Base-by-base conservation (phyloP, 1,284 basidiomycete genomes). In the Heterobasidion annosum region DNA sequence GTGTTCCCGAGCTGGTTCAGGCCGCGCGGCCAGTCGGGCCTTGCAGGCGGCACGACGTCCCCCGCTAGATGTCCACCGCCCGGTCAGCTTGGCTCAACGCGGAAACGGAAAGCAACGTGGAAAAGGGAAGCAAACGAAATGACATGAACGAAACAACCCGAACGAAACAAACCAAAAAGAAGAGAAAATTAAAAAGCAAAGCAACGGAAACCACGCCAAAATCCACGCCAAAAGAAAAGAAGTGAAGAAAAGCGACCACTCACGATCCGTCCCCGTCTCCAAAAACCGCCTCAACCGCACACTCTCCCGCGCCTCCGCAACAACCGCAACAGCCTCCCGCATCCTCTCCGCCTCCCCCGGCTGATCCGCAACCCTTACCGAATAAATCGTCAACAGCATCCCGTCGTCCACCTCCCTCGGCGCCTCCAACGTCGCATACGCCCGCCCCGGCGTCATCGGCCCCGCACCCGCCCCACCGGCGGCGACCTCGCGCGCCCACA, bases 321-420 rank as follows among this genome's bases (percentile, higher is more conserved):
- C 83, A 33, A 87, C 77, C 25, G 68, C 62, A 60, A 92, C 65
- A 0, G 83, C 84, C 54, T 88, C 83, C 45, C 76, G 76, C 82
- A 88, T 81, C 62, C 76, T 78, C 12, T 84, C 78, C 13, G 72
- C 59, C 62, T 85, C 83, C 49, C 72, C 69, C 8, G 85, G 81
- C 49, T 73, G 80, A 62, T 95, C 93, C 16, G 82, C 78, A 12
- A 90, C 90, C 69, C 89, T 71, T 74, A 94, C 78, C 48, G 76
- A 70, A 64, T 77, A 93, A 8, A 92, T 77, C 2, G 83, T 85
- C 52, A 90, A 76, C 35, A 94, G 64, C 76, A 91, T 86, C 10
- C 73, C 70, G 54, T 95, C 92, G 51, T 91, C 89, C 7, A 84
- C 76, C 13, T 85, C 84, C 50, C 72, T 70, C 7, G 83, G 82